Conservation (phyloP, 1,284 basidiomycete genomes). For the Sporisorium graminicola region DNA sequence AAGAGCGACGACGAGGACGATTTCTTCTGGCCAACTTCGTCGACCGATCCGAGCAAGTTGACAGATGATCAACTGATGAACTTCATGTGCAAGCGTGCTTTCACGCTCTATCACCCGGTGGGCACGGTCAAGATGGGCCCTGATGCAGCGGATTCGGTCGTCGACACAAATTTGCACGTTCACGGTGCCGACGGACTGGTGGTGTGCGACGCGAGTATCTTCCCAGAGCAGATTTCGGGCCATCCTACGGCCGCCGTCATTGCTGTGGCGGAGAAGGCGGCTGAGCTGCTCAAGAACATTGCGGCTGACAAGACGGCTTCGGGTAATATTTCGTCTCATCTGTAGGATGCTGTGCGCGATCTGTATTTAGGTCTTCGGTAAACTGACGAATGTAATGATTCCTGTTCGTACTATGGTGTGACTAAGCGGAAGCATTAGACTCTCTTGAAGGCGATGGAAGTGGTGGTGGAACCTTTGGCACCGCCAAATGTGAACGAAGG, state of each 20-base stretch:
- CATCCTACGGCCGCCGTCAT: slow-evolving; percentile 57
- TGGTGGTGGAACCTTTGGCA: slow-evolving; percentile 56
- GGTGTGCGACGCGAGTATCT: slow-evolving; percentile 59
- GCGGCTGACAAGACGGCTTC: slow-evolving; percentile 23
- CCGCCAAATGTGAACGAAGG: slow-evolving; percentile 63
- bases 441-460: slow-evolving; percentile 52
- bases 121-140: slow-evolving; percentile 70
- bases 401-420: background rate
- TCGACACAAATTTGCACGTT: slow-evolving; percentile 51
- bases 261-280: slow-evolving; percentile 51
- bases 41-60: slow-evolving; percentile 57
- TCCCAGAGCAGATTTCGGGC: slow-evolving; percentile 58
- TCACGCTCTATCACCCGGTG: slow-evolving; percentile 76
- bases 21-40: slow-evolving; percentile 49
- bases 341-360: slow-evolving; percentile 7
- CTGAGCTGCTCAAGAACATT: slow-evolving; percentile 38
- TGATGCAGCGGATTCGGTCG: slow-evolving; percentile 32
- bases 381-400: slow-evolving; percentile 7
- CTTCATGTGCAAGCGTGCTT: slow-evolving; percentile 72
- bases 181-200: slow-evolving; percentile 50
- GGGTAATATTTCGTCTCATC: slow-evolving; percentile 30
- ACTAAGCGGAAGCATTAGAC: slow-evolving; percentile 7
- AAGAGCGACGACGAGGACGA: slow-evolving; percentile 39
- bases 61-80: slow-evolving; percentile 59
- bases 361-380: background rate